Base-by-base conservation (phyloP, 495 filamentous ascomycete genomes). In the Hypoxylon fragiforme region DNA sequence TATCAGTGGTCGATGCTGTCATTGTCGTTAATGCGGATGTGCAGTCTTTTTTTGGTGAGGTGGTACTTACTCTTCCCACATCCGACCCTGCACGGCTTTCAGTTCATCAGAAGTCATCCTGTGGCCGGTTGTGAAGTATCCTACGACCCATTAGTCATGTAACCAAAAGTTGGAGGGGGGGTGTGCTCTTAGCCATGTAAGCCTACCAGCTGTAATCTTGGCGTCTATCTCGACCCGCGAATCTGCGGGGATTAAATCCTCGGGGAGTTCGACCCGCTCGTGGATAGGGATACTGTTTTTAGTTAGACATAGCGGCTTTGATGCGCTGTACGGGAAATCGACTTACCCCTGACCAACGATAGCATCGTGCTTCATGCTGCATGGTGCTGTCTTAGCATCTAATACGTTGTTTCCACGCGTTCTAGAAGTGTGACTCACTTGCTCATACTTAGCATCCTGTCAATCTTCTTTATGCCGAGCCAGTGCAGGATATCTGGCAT, bases 401-500 rank as follows among this genome's bases (percentile, higher is more conserved):
- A 24, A 52, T 53, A 38, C 32, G 39, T 20, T 8, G 38, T 26
- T 24, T 41, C 58, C 24, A 44, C 34, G 31, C 49, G 32, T 42
- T 44, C 34, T 52, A 38, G 18, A 20, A 35, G 26, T 26, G 48
- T 34, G 28, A 81, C 85, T 77, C 65, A 89, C 86, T 97, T 95
- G 67, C 89, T 94, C 94, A 98, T 97, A 72, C 89, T 95, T 41
- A 98, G 79, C 94, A 98, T 97, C 34, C 91, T 82, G 71, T 97
- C 94, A 68, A 98, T 97, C 79, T 97, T 97, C 73, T 86, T 95
- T 65, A 98, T 96, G 53, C 94, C 94, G 13, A 98, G 82, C 94
- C 94, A 98, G 72, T 98, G 94, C 36, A 98, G 82, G 60, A 97
- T 92, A 67, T 96, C 92, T 26, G 94, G 94, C 94, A 98, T 98